phyloP scores from a whole-genome alignment of 495 filamentous ascomycete genomes.

The Friedmanniomyces simplex region DNA sequence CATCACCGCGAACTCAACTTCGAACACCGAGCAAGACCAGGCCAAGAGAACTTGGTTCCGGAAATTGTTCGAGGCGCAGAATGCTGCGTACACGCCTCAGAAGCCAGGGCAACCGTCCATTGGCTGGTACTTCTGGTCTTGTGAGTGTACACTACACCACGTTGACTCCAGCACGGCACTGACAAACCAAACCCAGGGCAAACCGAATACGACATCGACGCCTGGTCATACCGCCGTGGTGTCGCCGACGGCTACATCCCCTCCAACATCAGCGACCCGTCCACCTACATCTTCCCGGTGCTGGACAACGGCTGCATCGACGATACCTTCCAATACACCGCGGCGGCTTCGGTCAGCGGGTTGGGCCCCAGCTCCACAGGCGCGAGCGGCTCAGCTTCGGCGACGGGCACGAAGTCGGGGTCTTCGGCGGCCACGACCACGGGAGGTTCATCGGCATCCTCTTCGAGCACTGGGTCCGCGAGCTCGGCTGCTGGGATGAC shows the following conservation, averaged over 20 bases:
- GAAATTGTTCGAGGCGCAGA: slow-evolving; percentile 7
- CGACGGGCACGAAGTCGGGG: background rate
- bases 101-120: background rate
- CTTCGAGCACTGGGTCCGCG: background rate
- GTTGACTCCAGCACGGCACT: background rate
- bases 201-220: slow-evolving; percentile 15
- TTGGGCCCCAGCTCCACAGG: background rate
- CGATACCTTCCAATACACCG: background rate
- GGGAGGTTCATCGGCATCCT: background rate
- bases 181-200: background rate
- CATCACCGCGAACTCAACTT: background rate
- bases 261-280: slow-evolving; percentile 6
- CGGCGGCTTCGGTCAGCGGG: background rate
- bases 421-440: background rate
- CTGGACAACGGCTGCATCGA: slow-evolving; percentile 6
- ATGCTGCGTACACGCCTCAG: slow-evolving; percentile 6
- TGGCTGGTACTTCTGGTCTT: slow-evolving; percentile 15
- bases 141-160: background rate
- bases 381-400: background rate
- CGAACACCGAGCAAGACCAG: background rate
- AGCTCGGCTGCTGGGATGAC: background rate
- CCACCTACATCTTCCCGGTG: slow-evolving; percentile 11
- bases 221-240: slow-evolving; percentile 13
- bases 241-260: slow-evolving; percentile 7
- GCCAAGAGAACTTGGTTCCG: slow-evolving; percentile 12